Evolutionary conservation across 768 basidiomycete genomes (phyloP), one percentile per base, ranked within the genome.

Genomic region (Lactarius trivialis): DNA sequence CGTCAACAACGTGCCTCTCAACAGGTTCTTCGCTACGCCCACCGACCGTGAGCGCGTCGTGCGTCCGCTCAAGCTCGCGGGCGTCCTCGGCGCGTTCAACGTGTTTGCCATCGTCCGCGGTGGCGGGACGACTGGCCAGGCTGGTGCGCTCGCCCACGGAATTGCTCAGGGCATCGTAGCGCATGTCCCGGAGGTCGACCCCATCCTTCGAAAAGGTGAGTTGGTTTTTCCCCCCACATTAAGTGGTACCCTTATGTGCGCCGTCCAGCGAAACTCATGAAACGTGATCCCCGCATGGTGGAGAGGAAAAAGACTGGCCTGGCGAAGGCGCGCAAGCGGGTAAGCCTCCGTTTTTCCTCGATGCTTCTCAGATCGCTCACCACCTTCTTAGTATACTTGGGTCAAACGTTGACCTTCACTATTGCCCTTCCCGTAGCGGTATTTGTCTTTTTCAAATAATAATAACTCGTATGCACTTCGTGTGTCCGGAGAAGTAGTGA

Each of bases 221-320:
- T 33, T 36, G 12, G 6, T 39, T 36, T 11, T 26, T n/a, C 26
- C 8, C 19, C 32, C 12, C 17, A 11, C 48, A 19, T 19, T 14
- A 14, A 26, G 26, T 26, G 9, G 7, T n/a, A 7, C 17, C 2
- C 56, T 62, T 21, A 62, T 41, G n/a, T 43, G 28, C 12, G 53
- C 64, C 15, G 64, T 28, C 65, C 71, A 97, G 95, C 91, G 62
- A 88, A 92, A 77, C 77, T 95, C 52, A 75, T 93, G 61, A 84
- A 85, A 73, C 85, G 95, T 69, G 96, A 99, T 79, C 93, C 94
- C 51, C 88, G 97, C 74, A 91, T 96, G 91, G 95, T 97, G 33
- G 96, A 99, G 76, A 82, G 96, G 69, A 99, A 99, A 79, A 99
- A 99, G 82, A 91, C 96, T 17, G 92, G 92, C 61, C 74, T 85